Base-by-base conservation (phyloP, 768 basidiomycete genomes). In the Sporobolomyces pararoseus region DNA sequence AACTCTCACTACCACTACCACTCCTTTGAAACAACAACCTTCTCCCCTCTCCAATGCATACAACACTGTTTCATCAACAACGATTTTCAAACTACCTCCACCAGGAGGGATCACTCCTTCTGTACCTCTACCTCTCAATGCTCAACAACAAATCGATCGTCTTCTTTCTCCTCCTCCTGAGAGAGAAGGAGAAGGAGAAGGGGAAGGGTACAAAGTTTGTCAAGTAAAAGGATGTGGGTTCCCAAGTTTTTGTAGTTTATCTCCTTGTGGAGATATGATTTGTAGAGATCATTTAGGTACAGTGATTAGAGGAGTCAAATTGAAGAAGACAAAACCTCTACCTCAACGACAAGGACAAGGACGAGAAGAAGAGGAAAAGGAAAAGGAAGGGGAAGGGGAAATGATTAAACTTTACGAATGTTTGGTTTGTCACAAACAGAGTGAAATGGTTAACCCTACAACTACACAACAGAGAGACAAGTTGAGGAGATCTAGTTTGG, bases 241-340 rank as follows among this genome's bases (percentile, higher is more conserved):
- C 7, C 52, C 27, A 0, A 25, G 49, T 6, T 44, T 34, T 32
- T 72, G 66, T 49, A 51, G 50, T 52, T 47, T 72, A 14, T 32
- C 39, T 16, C 66, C 71, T 46, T 72, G 71, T 25, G 58, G 59
- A 1, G 60, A 59, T 39, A 46, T 29, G 37, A 39, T 68, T 27
- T 72, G 71, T 55, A 23, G 71, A 14, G 70, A 66, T 39, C 70
- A 65, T 34, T 47, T 58, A 31, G 59, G 57, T 0, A 44, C 47
- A 1, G 46, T 61, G 21, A 51, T 52, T 14, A 27, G 50, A 4
- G n/a, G 47, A 14, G 57, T 37, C 49, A 59, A n/a, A 7, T 4
- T 34, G 10, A 10, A 17, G 25, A 3, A 35, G 55, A 52, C n/a
- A 52, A 23, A 47, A 10, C 16, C 7, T 9, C n/a, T 6, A n/a